phyloP scores from a whole-genome alignment of 305 asterid species.

The Plantago lanceolata region DNA sequence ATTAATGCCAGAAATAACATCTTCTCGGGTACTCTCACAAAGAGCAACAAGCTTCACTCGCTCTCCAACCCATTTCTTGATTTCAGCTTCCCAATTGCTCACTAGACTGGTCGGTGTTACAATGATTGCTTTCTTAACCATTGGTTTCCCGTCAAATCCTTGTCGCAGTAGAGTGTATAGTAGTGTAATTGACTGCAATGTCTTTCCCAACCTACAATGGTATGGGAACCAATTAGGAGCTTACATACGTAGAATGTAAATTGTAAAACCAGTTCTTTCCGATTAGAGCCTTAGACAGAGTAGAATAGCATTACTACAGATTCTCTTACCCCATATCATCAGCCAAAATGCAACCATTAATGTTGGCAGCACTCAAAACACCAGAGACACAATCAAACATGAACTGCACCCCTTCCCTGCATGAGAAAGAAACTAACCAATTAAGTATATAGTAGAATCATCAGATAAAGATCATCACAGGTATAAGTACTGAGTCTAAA shows the following conservation, averaged over 20 bases:
- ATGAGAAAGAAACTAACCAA: slow-evolving; percentile 34
- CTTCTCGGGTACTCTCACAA: slow-evolving; percentile 91
- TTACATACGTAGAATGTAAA: slow-evolving; percentile 6
- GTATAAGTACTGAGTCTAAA: slow-evolving; percentile 6
- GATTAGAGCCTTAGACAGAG: not conserved
- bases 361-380: slow-evolving; percentile 50
- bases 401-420: slow-evolving; percentile 99
- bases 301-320: slow-evolving; percentile 16
- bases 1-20: slow-evolving; percentile 75
- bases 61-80: slow-evolving; percentile 93
- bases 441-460: slow-evolving; percentile 12
- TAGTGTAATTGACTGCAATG: slow-evolving; percentile 90
- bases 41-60: slow-evolving; percentile 90
- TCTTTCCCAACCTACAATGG: slow-evolving; percentile 75
- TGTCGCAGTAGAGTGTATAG: slow-evolving; percentile 87
- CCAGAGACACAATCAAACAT: slow-evolving; percentile 98
- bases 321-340: slow-evolving; percentile 97
- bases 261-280: not conserved
- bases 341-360: slow-evolving; percentile 96
- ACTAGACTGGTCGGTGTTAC: slow-evolving; percentile 98
- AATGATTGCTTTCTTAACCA: slow-evolving; percentile 82
- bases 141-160: slow-evolving; percentile 87
- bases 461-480: slow-evolving; percentile 5
- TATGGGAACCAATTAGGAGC: slow-evolving; percentile 20
- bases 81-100: slow-evolving; percentile 97